A percentile compares a stretch with the other conserved stretches of the same genome.
phyloP scores from a whole-genome alignment of 116 monocot species.

The Posidonia oceanica region DNA sequence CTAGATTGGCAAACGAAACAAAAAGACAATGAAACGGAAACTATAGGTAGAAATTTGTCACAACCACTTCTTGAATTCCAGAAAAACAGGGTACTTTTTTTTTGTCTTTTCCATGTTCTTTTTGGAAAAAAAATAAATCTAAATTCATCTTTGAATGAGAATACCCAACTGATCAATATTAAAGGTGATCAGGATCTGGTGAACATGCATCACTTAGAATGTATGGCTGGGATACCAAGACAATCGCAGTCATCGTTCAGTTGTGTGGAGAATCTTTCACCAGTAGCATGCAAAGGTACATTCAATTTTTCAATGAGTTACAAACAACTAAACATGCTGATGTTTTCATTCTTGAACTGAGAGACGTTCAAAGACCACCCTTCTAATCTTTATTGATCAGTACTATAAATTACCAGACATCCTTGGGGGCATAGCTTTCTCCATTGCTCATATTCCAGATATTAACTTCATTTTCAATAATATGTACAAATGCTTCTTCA shows the following conservation, averaged over 20 bases:
- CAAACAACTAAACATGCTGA: not conserved
- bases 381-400: not conserved
- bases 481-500: slow-evolving; percentile 42
- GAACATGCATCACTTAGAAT: not conserved
- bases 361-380: not conserved
- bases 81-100: too few species aligned
- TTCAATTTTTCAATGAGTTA: not conserved
- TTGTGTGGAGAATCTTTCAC: not conserved
- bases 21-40: too few species aligned
- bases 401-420: not conserved
- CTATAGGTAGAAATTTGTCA: too few species aligned
- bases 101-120: too few species aligned
- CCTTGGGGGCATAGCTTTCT: slow-evolving; percentile 5
- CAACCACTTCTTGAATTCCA: too few species aligned
- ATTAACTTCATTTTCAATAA: slow-evolving; percentile 55
- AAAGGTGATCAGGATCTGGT: not conserved
- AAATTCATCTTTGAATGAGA: too few species aligned
- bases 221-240: not conserved
- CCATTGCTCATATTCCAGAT: slow-evolving; percentile 89
- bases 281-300: not conserved
- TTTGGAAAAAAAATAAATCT: too few species aligned
- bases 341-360: not conserved
- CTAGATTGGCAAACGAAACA: too few species aligned
- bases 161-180: too few species aligned
- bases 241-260: not conserved